phyloP scores from a whole-genome alignment of 208 protist genomes.

The Acanthamoeba sp. region DNA sequence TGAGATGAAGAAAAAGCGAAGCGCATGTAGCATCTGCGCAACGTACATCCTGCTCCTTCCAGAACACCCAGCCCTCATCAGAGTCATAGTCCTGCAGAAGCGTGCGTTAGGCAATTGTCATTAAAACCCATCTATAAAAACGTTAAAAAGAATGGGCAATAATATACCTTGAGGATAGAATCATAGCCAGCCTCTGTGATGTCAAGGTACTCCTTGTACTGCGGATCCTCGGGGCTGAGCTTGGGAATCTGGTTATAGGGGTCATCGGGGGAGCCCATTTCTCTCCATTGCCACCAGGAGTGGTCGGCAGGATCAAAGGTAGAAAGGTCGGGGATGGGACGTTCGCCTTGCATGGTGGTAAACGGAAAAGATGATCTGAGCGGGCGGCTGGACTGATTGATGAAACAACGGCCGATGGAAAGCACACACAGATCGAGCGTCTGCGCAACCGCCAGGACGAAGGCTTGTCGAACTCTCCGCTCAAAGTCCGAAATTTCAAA shows the following conservation, averaged over 20 bases:
- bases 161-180: slow-evolving; percentile 19
- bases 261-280: slow-evolving; percentile 52
- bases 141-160: not conserved
- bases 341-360: not conserved
- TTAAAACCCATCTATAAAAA: too few species aligned
- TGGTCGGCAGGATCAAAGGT: slow-evolving; percentile 14
- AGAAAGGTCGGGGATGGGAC: slow-evolving; percentile 11
- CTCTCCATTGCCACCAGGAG: slow-evolving; percentile 52
- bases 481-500: not conserved
- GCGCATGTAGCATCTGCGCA: too few species aligned
- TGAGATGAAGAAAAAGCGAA: not conserved
- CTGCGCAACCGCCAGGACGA: not conserved
- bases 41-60: slow-evolving; percentile 39
- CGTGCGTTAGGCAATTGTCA: not conserved
- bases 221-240: slow-evolving; percentile 27
- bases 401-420: not conserved
- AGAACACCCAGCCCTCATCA: slow-evolving; percentile 53
- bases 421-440: not conserved
- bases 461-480: not conserved
- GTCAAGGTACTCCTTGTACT: slow-evolving; percentile 60
- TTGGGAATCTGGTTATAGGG: slow-evolving; percentile 57
- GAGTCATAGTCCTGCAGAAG: slow-evolving; percentile 17
- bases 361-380: not conserved
- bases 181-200: slow-evolving; percentile 26
- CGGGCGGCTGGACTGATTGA: not conserved